phyloP scores from a whole-genome alignment of 2,329 filamentous ascomycete genomes.

The Calonectria leucothoes region DNA sequence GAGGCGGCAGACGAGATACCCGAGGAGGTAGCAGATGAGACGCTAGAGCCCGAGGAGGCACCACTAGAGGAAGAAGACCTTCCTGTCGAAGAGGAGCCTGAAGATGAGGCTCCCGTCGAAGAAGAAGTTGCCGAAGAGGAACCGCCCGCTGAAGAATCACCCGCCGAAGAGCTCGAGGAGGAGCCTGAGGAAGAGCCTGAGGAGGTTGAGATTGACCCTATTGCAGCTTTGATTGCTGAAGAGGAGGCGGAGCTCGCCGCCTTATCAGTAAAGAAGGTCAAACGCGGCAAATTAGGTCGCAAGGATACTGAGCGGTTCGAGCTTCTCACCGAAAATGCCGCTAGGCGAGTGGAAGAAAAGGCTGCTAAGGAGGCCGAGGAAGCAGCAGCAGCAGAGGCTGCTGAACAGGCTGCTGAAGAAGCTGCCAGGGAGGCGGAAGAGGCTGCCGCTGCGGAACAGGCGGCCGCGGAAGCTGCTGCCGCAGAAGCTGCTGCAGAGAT shows the following conservation, averaged over 20 bases:
- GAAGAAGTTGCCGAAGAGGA: slow-evolving; percentile 46
- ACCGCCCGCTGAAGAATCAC: slow-evolving; percentile 44
- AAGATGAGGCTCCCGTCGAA: slow-evolving; percentile 15
- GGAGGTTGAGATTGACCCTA: background rate
- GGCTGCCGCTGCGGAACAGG: background rate
- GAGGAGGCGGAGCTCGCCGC: slow-evolving; percentile 49
- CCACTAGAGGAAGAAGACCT: background rate
- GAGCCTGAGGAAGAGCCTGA: slow-evolving; percentile 26
- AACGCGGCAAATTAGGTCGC: slow-evolving; percentile 36
- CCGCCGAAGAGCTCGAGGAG: slow-evolving; percentile 27
- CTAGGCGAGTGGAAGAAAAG: slow-evolving; percentile 33
- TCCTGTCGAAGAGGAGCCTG: slow-evolving; percentile 33
- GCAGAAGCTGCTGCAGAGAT: slow-evolving; percentile 19
- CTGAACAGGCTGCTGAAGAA: slow-evolving; percentile 46
- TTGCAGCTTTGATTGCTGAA: slow-evolving; percentile 10
- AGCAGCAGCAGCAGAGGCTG: slow-evolving; percentile 9
- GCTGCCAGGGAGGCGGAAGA: background rate
- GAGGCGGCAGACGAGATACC: slow-evolving; percentile 41
- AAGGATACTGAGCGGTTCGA: slow-evolving; percentile 39
- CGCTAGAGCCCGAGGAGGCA: slow-evolving; percentile 7
- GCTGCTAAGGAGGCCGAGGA: slow-evolving; percentile 22
- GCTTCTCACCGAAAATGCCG: slow-evolving; percentile 36
- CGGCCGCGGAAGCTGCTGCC: background rate
- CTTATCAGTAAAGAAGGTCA: slow-evolving; percentile 54
- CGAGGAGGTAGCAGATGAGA: slow-evolving; percentile 9